Evolutionary conservation across 225 moss, liverwort and hornwort genomes (phyloP), one percentile per base, ranked within the genome.

Genomic region (Asterella californica): DNA sequence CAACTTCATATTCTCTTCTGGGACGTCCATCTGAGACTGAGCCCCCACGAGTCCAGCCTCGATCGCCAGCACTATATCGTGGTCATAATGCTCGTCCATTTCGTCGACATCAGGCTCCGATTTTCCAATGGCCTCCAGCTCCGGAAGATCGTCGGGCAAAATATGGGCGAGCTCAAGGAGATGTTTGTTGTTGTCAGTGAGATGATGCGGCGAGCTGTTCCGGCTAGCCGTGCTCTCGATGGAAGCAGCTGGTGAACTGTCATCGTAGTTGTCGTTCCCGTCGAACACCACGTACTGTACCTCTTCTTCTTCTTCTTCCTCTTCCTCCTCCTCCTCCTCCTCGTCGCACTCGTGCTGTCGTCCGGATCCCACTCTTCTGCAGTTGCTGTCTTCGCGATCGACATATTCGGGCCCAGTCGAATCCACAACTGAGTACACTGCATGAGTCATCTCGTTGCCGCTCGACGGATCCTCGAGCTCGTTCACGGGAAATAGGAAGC

Each of bases 101-200:
- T 2, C 64, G 27, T n/a, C n/a, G n/a, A n/a, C n/a, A 17, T 1
- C 52, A 4, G 17, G 36, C 72, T 72, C 48, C 11, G 46, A 25
- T 12, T n/a, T 50, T 9, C 48, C 48, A 10, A 49, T 72, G 8
- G 48, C 45, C 72, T 72, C 72, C 9, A 72, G 22, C 8, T 72
- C 72, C 0, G 72, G 72, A 10, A 72, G 25, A 50, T 72, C 72
- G 5, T 72, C 72, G 10, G n/a, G 72, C 15, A 72, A 50, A 27
- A 72, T 72, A 12, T 17, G 49, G 10, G 72, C 72, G n/a, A 72
- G 72, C 10, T 50, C 72, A 48, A 72, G 72, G 15, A 72, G 72
- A 50, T 72, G 47, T 19, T 30, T 33, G 25, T 27, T 48, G 27
- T n/a, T 7, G 1, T 67, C 67, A 37, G 2, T 67, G 0, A 67